These are phyloP conservation scores for Kuraishia molischiana DNA, from an alignment of 805 yeast genomes.

Conservation along the genomic window DNA sequence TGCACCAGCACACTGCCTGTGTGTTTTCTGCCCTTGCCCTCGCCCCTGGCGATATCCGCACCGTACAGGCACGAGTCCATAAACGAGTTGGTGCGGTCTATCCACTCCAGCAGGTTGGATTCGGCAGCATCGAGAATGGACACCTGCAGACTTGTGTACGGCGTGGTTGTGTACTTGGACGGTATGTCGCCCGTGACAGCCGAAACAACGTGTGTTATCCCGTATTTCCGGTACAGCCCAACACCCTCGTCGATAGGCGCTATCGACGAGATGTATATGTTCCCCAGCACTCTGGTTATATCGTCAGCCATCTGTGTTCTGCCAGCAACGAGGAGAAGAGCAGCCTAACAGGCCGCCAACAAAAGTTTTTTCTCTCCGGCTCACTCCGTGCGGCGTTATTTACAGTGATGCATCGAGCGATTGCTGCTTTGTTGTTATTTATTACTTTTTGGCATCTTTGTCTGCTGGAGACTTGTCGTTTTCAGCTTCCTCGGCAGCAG, in stretches of 20 bases:
- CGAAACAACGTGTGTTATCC: slow-evolving; percentile 67
- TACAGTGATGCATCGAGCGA: no score
- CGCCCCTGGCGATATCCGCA: slow-evolving; percentile 14
- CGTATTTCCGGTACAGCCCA: slow-evolving; percentile 38
- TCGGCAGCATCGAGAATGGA: slow-evolving; percentile 65
- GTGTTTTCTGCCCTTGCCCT: slow-evolving; percentile 22
- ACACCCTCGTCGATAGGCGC: slow-evolving; percentile 48
- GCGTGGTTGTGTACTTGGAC: slow-evolving; percentile 28
- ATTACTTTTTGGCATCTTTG: no score
- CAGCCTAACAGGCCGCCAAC: no score
- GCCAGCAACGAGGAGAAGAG: neutral
- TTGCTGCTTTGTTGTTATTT: no score
- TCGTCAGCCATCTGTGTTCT: slow-evolving; percentile 6
- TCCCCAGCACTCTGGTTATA: slow-evolving; percentile 63
- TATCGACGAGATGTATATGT: slow-evolving; percentile 66
- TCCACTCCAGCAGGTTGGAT: slow-evolving; percentile 52
- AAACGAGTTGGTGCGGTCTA: slow-evolving; percentile 54
- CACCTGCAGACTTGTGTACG: slow-evolving; percentile 48
- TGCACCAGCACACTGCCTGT: slow-evolving; percentile 37
- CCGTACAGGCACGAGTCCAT: slow-evolving; percentile 56
- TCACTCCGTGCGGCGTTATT: no score
- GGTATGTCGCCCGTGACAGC: slow-evolving; percentile 59
- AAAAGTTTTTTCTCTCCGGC: no score
- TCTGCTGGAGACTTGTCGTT: no score
- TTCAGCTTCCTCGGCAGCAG: no score